Conservation (phyloP, 2,329 filamentous ascomycete genomes). For the Mycosphaerella arachidis region DNA sequence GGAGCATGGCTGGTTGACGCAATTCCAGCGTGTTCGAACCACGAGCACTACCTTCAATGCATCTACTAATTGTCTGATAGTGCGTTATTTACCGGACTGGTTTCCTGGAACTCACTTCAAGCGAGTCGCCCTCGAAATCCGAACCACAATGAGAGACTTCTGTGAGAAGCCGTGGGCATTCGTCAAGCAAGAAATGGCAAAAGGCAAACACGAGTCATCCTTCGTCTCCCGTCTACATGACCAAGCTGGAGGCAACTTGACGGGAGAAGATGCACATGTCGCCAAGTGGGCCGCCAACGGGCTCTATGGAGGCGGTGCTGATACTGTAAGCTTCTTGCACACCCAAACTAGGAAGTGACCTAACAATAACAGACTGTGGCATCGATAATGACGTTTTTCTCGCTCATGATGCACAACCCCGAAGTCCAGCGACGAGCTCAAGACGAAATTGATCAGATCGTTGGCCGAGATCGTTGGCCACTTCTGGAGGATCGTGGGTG, state of each 20-base stretch:
- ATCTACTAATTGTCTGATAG: background rate
- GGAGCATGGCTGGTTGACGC: constrained; percentile 46
- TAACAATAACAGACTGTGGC: background rate
- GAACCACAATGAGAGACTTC: constrained; percentile 28
- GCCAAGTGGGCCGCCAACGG: constrained; percentile 42
- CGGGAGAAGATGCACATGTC: constrained; percentile 31
- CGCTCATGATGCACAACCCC: constrained; percentile 28
- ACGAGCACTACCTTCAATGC: background rate
- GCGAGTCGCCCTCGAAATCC: constrained; percentile 37
- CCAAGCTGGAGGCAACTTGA: constrained; percentile 19
- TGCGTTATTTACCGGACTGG: constrained; percentile 44
- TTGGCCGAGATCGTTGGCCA: constrained; percentile 29
- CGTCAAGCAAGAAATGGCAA: constrained; percentile 35
- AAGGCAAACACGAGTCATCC: constrained; percentile 33
- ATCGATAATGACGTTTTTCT: constrained; percentile 6
- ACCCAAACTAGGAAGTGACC: background rate
- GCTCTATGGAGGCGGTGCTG: constrained; percentile 41
- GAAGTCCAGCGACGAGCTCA: constrained; percentile 30
- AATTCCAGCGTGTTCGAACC: constrained; percentile 35
- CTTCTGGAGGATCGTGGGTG: constrained; percentile 25
- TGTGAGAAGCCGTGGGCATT: constrained; percentile 42
- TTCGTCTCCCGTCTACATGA: constrained; percentile 41
- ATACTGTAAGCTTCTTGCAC: constrained; percentile 30
- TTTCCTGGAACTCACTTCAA: constrained; percentile 46
- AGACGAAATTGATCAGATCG: constrained; percentile 31